Base-by-base conservation (phyloP, 176 grass and related monocot genomes). In the Ensete glaucum region DNA sequence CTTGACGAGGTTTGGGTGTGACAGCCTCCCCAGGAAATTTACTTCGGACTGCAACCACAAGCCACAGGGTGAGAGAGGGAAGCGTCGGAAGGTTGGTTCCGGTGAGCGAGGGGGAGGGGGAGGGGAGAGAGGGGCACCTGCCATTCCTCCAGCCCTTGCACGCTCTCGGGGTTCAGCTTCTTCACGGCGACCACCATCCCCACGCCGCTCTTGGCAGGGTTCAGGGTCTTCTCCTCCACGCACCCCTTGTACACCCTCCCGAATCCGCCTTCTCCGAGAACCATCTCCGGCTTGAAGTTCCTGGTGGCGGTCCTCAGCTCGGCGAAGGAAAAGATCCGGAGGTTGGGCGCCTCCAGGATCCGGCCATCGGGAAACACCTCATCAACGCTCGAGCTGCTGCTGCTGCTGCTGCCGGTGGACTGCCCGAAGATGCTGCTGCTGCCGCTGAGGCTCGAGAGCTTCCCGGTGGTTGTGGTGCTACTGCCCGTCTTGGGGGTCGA, bases 101-200 rank as follows among this genome's bases (percentile, higher is more conserved):
- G 24, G 34, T 0, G 34, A 43, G 34, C 4, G 34, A 43, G 34
- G 34, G 34, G 6, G 34, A 0, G 34, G 5, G 34, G 34, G 34
- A 34, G 34, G 34, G 25, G 63, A 26, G 23, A 25, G 63, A 65
- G 5, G 5, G 22, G 22, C 25, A 96, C 92, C 89, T 92, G 92
- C 92, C 89, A 96, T 82, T 96, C 87, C 74, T 96, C 87, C 0
- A 87, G 83, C 9, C 92, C 92, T 50, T 96, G 89, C 84, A 96
- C 5, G 81, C 92, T 88, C 76, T 96, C 92, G 0, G 83, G 74
- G 25, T 96, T 96, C 79, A 96, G 88, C 26, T 96, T 96, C 84
- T 96, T 96, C 52, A 96, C 85, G 9, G 92, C 92, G 49, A 92
- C 87, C 51, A 87, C 89, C 69, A 92, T 80, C 56, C 76, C 75